A percentile compares a stretch with the other conserved stretches of the same genome.
These are phyloP conservation scores for Gynandropsis gynandra DNA, from an alignment of 345 rosid species.

Conservation along the genomic window DNA sequence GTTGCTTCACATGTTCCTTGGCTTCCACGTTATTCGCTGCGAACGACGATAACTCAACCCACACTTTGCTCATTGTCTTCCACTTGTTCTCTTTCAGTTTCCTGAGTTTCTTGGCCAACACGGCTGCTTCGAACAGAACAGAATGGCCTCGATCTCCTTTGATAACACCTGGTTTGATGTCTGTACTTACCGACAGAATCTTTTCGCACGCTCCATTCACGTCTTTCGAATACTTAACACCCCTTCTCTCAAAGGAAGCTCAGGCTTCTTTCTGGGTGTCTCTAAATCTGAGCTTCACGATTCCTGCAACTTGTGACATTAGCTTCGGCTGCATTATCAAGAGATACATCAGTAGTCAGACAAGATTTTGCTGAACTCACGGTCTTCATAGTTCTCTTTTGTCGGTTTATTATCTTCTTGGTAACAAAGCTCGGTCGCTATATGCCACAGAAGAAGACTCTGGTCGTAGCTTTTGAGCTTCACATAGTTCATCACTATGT, in stretches of 20 bases:
- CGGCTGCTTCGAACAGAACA: slow-evolving; percentile 24
- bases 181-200: not conserved
- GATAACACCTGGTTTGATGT: slow-evolving; percentile 4
- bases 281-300: slow-evolving; percentile 21
- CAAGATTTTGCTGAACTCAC: slow-evolving; percentile 25
- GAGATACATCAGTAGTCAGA: slow-evolving; percentile 42
- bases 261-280: slow-evolving; percentile 27
- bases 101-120: slow-evolving; percentile 21
- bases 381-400: not conserved
- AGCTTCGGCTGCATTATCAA: slow-evolving; percentile 29
- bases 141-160: slow-evolving; percentile 26
- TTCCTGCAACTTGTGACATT: slow-evolving; percentile 29
- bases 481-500: slow-evolving; percentile 29
- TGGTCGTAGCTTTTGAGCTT: slow-evolving; percentile 29
- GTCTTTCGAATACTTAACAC: not conserved
- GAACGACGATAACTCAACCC: slow-evolving; percentile 36
- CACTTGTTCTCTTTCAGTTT: slow-evolving; percentile 17
- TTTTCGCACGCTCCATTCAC: slow-evolving; percentile 9
- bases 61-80: slow-evolving; percentile 32
- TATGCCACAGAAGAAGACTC: slow-evolving; percentile 30
- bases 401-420: not conserved
- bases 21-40: slow-evolving; percentile 32
- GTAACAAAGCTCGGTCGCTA: slow-evolving; percentile 29
- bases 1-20: slow-evolving; percentile 28
- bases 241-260: slow-evolving; percentile 16